Conservation (phyloP, 169 alveolate species). For the Eimeria maxima region DNA sequence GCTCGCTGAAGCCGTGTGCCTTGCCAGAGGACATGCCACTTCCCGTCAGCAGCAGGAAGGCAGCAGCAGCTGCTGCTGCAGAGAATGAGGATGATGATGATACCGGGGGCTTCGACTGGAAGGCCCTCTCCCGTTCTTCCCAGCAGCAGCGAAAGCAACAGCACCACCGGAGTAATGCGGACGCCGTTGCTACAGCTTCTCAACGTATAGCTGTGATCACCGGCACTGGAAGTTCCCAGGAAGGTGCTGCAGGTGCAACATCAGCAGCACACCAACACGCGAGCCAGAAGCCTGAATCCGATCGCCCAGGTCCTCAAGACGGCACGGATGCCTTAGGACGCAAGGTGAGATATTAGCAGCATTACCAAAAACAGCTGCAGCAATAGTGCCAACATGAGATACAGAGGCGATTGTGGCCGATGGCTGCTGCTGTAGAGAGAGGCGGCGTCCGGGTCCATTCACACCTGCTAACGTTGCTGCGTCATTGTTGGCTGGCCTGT, state of each 20-base stretch:
- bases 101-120: slow-evolving; percentile 57
- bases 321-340: slow-evolving; percentile 64
- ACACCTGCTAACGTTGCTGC: neutral
- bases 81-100: slow-evolving; percentile 43
- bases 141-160: slow-evolving; percentile 37
- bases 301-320: slow-evolving; percentile 52
- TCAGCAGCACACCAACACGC: slow-evolving; percentile 8
- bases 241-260: neutral
- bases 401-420: neutral
- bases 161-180: slow-evolving; percentile 1
- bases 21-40: slow-evolving; percentile 74
- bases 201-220: slow-evolving; percentile 67
- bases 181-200: slow-evolving; percentile 63
- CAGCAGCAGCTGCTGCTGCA: slow-evolving; percentile 72
- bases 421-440: neutral
- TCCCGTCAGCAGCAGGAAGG: slow-evolving; percentile 61
- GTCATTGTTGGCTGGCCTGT: neutral
- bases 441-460: neutral
- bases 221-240: neutral
- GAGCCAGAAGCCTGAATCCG: neutral
- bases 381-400: neutral
- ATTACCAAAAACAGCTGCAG: neutral
- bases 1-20: slow-evolving; percentile 55
- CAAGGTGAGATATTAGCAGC: slow-evolving; percentile 10
- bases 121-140: slow-evolving; percentile 53